These are phyloP conservation scores for Phaeolepiota aurea DNA, from an alignment of 768 basidiomycete genomes.

Conservation along the genomic window DNA sequence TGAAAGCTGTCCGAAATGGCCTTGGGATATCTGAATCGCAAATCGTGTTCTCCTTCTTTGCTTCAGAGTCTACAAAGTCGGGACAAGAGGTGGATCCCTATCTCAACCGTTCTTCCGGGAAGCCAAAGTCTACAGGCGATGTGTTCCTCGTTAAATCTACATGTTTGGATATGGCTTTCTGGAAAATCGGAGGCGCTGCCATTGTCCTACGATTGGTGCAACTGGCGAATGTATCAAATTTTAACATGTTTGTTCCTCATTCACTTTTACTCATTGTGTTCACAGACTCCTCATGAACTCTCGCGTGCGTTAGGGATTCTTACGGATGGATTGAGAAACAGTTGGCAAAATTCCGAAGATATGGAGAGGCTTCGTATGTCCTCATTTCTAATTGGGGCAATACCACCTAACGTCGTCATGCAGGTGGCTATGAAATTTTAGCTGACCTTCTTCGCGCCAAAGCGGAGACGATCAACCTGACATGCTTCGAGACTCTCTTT, in stretches of 20 bases:
- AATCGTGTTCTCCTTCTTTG: constrained; percentile 33
- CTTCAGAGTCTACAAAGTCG: constrained; percentile 16
- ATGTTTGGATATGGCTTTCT: constrained; percentile 66
- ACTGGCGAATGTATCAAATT: constrained; percentile 51
- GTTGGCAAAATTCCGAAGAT: constrained; percentile 92
- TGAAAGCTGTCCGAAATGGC: constrained; percentile 44
- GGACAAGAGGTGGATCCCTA: constrained; percentile 9
- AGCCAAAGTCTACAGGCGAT: constrained; percentile 33
- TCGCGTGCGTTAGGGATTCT: constrained; percentile 66
- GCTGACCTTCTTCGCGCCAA: constrained; percentile 67
- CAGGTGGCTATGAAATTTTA: constrained; percentile 86
- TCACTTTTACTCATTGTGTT: not conserved
- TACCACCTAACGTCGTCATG: not conserved
- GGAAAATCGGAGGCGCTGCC: constrained; percentile 78
- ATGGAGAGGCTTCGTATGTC: constrained; percentile 80
- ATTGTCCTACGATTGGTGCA: constrained; percentile 69
- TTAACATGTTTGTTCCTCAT: not conserved
- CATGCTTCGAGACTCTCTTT: constrained; percentile 76
- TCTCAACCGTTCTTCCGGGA: constrained; percentile 8
- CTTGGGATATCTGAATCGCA: constrained; percentile 29
- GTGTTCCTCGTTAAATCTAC: constrained; percentile 51
- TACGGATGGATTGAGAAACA: constrained; percentile 69
- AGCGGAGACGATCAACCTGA: constrained; percentile 66
- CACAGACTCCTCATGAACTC: constrained; percentile 68
- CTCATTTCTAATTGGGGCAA: not conserved